These are phyloP conservation scores for Clitocybe nebularis DNA, from an alignment of 1,284 basidiomycete genomes.

Conservation along the genomic window DNA sequence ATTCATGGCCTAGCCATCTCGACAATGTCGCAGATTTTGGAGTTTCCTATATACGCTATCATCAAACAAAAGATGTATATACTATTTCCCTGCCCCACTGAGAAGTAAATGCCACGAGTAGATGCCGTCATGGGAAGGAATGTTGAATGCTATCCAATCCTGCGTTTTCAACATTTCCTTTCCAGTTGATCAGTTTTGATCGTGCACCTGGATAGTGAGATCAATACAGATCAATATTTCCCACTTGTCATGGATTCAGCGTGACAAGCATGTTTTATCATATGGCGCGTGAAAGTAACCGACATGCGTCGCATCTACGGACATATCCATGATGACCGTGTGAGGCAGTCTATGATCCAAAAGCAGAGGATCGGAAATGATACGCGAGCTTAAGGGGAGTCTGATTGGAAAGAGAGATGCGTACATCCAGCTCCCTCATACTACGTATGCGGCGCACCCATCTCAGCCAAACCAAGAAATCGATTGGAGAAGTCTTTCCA, in stretches of 20 bases:
- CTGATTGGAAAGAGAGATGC: constrained; percentile 24
- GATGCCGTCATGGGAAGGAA: too few species aligned
- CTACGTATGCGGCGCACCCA: constrained; percentile 27
- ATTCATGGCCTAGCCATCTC: constrained; percentile 11
- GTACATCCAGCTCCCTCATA: constrained; percentile 6
- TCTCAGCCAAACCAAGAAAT: constrained; percentile 21
- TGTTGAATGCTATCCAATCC: too few species aligned
- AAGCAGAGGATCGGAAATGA: constrained; percentile 17
- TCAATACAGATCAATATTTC: constrained; percentile 10
- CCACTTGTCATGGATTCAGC: constrained; percentile 14
- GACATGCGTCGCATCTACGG: constrained; percentile 12
- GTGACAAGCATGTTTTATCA: constrained; percentile 10
- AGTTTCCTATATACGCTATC: too few species aligned
- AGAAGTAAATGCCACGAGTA: too few species aligned
- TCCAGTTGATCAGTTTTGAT: constrained; percentile 9
- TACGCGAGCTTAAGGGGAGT: constrained; percentile 20
- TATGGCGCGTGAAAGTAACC: constrained; percentile 19
- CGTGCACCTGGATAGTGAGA: constrained; percentile 17
- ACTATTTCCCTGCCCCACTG: too few species aligned
- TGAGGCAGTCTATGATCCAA: constrained; percentile 18
- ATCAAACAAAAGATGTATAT: too few species aligned
- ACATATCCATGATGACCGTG: constrained; percentile 19
- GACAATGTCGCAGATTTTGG: constrained; percentile 16
- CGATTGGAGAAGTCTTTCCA: constrained; percentile 26
- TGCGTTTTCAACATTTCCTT: constrained; percentile 3